phyloP scores from a whole-genome alignment of 768 basidiomycete genomes.

The Mycena crocata region DNA sequence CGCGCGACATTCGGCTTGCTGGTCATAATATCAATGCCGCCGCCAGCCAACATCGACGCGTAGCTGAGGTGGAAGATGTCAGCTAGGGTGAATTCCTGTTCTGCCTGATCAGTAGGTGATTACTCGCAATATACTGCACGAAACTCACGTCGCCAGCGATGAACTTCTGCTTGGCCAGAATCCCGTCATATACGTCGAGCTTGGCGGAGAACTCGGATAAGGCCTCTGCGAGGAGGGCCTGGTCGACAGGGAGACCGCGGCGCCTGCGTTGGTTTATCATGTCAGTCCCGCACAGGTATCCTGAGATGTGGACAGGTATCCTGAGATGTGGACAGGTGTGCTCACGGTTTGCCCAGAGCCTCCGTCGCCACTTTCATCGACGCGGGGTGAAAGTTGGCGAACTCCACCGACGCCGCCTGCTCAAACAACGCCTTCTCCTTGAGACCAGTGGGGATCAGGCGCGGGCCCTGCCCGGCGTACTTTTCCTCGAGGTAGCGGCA shows the following conservation, averaged over 20 bases:
- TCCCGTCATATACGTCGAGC: constrained; percentile 55
- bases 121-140: background rate
- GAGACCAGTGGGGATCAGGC: constrained; percentile 48
- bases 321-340: background rate
- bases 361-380: constrained; percentile 51
- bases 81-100: constrained; percentile 57
- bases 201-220: constrained; percentile 41
- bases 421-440: constrained; percentile 46
- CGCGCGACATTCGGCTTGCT: constrained; percentile 50
- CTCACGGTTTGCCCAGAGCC: constrained; percentile 54
- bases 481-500: constrained; percentile 58
- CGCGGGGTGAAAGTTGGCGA: constrained; percentile 54
- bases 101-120: too few species aligned
- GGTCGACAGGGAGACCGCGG: constrained; percentile 43
- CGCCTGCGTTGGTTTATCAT: background rate
- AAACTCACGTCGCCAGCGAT: constrained; percentile 53
- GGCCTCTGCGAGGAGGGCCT: constrained; percentile 37
- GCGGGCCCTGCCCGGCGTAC: constrained; percentile 52
- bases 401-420: constrained; percentile 53
- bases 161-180: constrained; percentile 56
- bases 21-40: constrained; percentile 40
- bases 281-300: too few species aligned
- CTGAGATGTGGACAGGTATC: too few species aligned
- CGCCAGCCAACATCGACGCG: constrained; percentile 12
- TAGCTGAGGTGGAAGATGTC: constrained; percentile 65